phyloP scores from a whole-genome alignment of 345 rosid species.

The Salix arbutifolia region DNA sequence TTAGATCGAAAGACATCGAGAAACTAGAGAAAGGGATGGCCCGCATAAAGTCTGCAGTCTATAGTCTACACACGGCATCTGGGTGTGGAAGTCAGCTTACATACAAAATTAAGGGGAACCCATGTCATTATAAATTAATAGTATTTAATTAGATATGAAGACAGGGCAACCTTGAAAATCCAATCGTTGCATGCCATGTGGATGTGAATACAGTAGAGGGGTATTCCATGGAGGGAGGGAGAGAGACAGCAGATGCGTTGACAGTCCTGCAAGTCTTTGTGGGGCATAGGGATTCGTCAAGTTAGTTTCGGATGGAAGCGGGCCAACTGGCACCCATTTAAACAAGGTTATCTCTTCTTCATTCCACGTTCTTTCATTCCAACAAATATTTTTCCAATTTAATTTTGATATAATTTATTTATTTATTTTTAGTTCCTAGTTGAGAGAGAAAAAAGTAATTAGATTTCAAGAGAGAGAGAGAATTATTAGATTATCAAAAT shows the following conservation, averaged over 20 bases:
- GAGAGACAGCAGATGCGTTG: background rate
- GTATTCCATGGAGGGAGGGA: background rate
- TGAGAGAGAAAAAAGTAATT: no score
- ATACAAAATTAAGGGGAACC: constrained; percentile 1
- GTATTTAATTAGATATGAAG: background rate
- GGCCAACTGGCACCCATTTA: background rate
- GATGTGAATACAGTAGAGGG: background rate
- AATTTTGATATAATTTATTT: no score
- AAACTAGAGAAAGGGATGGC: background rate
- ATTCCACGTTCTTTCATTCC: background rate
- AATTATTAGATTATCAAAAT: no score
- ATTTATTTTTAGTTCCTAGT: no score
- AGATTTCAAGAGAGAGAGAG: no score
- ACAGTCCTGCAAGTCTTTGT: background rate
- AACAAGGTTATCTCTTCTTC: background rate
- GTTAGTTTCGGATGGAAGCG: background rate
- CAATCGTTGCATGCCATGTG: background rate
- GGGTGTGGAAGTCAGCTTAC: constrained; percentile 16
- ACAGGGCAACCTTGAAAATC: background rate
- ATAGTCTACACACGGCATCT: constrained; percentile 23
- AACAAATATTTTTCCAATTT: no score
- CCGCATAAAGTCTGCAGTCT: background rate
- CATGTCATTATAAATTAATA: background rate
- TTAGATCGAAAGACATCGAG: background rate
- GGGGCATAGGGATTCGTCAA: constrained; percentile 3